Percentiles rank a stretch among this genome's conserved stretches.
Conservation (phyloP, 2,329 filamentous ascomycete genomes). For the Sarocladiaceae sp. region DNA sequence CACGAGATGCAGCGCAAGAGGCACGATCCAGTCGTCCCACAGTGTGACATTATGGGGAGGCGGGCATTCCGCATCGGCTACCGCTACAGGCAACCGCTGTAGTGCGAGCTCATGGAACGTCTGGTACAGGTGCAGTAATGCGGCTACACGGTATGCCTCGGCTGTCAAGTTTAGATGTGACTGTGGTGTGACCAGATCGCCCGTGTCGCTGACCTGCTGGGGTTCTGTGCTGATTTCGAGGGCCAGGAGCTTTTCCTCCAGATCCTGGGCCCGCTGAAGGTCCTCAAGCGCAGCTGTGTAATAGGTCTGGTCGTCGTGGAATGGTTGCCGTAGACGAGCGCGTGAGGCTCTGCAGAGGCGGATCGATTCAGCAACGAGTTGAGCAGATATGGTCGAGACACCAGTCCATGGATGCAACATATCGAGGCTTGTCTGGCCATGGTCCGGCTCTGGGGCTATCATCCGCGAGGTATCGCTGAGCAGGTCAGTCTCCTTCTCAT, state of each 20-base stretch:
- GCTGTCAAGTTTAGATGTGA: conserved; percentile 29
- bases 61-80: conserved; percentile 7
- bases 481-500: conserved; percentile 18
- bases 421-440: conserved; percentile 9
- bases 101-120: conserved; percentile 30
- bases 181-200: conserved; percentile 21
- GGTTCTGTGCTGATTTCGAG: conserved; percentile 21
- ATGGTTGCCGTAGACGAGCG: conserved; percentile 17
- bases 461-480: conserved; percentile 13
- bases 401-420: conserved; percentile 34
- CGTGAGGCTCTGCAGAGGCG: conserved; percentile 31
- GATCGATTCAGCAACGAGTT: conserved; percentile 29
- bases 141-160: conserved; percentile 32
- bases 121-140: conserved; percentile 34
- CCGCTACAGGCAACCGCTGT: conserved; percentile 21
- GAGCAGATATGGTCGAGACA: conserved; percentile 27
- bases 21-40: conserved; percentile 33
- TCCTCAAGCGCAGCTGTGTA: conserved; percentile 22
- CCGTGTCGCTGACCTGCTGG: conserved; percentile 20
- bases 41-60: conserved; percentile 18
- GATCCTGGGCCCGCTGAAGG: conserved; percentile 26
- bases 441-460: not conserved
- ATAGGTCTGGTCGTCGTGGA: conserved; percentile 17
- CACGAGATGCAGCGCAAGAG: conserved; percentile 26
- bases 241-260: conserved; percentile 30